phyloP scores from a whole-genome alignment of 2,329 filamentous ascomycete genomes.

The Aspergillus ochraceoroseus region DNA sequence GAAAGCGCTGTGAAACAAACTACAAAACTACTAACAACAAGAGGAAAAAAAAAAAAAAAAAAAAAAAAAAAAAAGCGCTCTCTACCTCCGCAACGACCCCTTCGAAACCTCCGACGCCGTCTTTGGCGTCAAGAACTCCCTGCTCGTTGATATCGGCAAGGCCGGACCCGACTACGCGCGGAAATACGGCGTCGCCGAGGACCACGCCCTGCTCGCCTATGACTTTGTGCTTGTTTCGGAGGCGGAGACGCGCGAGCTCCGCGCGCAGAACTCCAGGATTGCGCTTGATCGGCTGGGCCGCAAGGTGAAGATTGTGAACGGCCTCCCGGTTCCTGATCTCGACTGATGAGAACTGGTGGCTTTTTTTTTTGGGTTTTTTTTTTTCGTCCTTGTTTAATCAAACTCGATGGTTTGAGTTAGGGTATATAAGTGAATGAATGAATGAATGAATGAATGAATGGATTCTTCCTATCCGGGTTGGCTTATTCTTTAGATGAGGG shows the following conservation, averaged over 20 bases:
- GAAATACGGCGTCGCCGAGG: constrained; percentile 61
- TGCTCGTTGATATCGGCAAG: constrained; percentile 62
- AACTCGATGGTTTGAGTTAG: too few species aligned
- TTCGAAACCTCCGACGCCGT: constrained; percentile 82
- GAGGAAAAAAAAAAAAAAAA: too few species aligned
- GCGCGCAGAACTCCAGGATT: constrained; percentile 61
- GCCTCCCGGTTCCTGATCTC: constrained; percentile 68
- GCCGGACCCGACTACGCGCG: constrained; percentile 52
- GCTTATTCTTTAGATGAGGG: too few species aligned
- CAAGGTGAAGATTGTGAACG: constrained; percentile 68
- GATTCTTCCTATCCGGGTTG: too few species aligned
- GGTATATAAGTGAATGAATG: too few species aligned
- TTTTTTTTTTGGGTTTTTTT: too few species aligned
- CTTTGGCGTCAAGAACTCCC: constrained; percentile 77
- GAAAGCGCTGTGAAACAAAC: too few species aligned
- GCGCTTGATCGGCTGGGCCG: constrained; percentile 63
- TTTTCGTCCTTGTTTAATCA: too few species aligned
- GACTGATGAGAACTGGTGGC: too few species aligned
- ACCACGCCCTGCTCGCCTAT: constrained; percentile 60
- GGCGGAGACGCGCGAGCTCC: constrained; percentile 61
- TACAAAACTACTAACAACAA: too few species aligned
- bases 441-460: too few species aligned
- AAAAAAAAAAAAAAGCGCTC: constrained; percentile 51
- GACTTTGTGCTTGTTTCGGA: constrained; percentile 75
- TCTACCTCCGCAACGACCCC: constrained; percentile 72